A percentile compares a stretch with the other conserved stretches of the same genome.
These are phyloP conservation scores for Ascocoryne sarcoides DNA, from an alignment of 2,329 filamentous ascomycete genomes.

Conservation along the genomic window DNA sequence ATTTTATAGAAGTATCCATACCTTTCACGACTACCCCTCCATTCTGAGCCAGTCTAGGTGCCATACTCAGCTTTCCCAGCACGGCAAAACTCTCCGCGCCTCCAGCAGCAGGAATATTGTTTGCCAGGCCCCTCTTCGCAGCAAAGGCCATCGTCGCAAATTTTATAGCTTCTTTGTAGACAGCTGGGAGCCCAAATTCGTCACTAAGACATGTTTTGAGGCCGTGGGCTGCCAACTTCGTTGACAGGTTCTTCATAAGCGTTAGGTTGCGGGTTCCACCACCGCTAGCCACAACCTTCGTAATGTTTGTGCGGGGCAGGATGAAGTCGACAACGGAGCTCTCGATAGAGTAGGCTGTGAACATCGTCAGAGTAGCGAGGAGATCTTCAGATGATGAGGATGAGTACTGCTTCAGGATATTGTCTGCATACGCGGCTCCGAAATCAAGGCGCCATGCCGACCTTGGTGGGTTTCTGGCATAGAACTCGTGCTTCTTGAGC, in stretches of 20 bases:
- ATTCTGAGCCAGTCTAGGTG: not conserved
- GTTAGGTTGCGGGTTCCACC: not conserved
- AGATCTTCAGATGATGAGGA: not conserved
- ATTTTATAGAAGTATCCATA: no score
- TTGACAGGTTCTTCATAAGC: not conserved
- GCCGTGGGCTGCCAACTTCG: not conserved
- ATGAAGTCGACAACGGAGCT: constrained; percentile 1
- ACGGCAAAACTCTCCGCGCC: constrained; percentile 1
- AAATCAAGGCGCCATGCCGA: constrained; percentile 1
- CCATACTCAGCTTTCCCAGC: not conserved
- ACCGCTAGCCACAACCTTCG: not conserved
- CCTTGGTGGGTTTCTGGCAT: not conserved
- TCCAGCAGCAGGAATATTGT: constrained; percentile 1
- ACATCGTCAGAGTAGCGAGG: not conserved
- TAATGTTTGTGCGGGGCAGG: not conserved
- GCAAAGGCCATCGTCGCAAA: constrained; percentile 1
- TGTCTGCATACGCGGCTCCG: not conserved
- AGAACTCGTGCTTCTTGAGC: not conserved
- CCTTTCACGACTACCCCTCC: no score
- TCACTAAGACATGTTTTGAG: not conserved
- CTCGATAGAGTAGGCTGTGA: not conserved
- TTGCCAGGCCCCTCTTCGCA: constrained; percentile 1
- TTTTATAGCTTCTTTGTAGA: constrained; percentile 1
- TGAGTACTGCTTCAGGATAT: not conserved
- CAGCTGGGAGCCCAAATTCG: constrained; percentile 1